Evolutionary conservation across 345 rosid species (phyloP).

Genomic region (Eutrema yunnanense): DNA sequence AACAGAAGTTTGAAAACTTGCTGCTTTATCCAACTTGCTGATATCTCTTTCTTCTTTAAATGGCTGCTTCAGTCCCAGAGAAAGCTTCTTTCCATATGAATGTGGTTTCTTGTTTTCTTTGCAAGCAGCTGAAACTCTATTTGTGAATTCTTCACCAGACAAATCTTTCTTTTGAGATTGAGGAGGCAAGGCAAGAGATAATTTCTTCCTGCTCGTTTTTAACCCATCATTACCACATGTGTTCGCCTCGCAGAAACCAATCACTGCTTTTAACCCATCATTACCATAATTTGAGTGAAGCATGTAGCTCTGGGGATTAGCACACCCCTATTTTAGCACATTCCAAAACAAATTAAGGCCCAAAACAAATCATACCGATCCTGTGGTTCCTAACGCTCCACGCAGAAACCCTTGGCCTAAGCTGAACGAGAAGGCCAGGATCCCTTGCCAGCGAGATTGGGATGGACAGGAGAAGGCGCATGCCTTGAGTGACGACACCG

Average conservation of each 20-base stretch:
- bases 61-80: slow-evolving; percentile 35
- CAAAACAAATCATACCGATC: too few relatives aligned
- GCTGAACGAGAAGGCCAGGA: too few relatives aligned
- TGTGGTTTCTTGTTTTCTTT: slow-evolving; percentile 20
- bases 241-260: not conserved
- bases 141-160: slow-evolving; percentile 10
- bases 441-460: too few relatives aligned
- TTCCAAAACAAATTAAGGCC: too few relatives aligned
- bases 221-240: not conserved
- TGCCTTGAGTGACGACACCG: too few relatives aligned
- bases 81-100: slow-evolving; percentile 38
- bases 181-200: slow-evolving; percentile 34
- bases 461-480: too few relatives aligned
- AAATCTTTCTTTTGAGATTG: slow-evolving; percentile 24
- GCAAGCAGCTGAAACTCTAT: slow-evolving; percentile 6
- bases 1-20: slow-evolving; percentile 3
- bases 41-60: too few relatives aligned
- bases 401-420: too few relatives aligned
- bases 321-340: too few relatives aligned
- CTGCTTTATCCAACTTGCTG: too few relatives aligned
- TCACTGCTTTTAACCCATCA: not conserved
- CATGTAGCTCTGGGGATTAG: too few relatives aligned
- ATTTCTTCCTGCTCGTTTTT: slow-evolving; percentile 26
- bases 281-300: not conserved
- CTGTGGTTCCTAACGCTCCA: too few relatives aligned